Conservation (phyloP, 2,329 filamentous ascomycete genomes). For the Penicillium hordei region DNA sequence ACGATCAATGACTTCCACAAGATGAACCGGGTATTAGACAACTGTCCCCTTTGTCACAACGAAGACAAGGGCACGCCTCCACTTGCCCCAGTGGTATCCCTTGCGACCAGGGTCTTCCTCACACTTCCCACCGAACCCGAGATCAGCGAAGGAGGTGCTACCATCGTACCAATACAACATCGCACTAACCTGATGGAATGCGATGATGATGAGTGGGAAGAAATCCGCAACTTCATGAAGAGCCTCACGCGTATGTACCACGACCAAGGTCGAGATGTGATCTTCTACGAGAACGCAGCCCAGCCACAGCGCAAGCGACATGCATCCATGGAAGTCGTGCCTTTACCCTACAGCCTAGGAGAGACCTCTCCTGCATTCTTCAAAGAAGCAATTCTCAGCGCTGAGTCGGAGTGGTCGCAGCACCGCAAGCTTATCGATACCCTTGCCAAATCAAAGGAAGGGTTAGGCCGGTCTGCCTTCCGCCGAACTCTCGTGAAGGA, state of each 20-base stretch:
- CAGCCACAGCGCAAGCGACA: slow-evolving; percentile 74
- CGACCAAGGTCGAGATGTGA: slow-evolving; percentile 82
- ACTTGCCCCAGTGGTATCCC: slow-evolving; percentile 77
- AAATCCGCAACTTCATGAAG: slow-evolving; percentile 99
- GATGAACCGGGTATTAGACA: slow-evolving; percentile 80
- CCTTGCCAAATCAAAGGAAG: slow-evolving; percentile 54
- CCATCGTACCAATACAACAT: slow-evolving; percentile 87
- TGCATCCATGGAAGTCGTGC: slow-evolving; percentile 80
- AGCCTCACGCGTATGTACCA: slow-evolving; percentile 90
- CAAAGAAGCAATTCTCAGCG: slow-evolving; percentile 82
- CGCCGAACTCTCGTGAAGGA: slow-evolving; percentile 82
- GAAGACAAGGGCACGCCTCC: slow-evolving; percentile 79
- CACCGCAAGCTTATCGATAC: slow-evolving; percentile 96
- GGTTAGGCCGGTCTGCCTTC: slow-evolving; percentile 78
- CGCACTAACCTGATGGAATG: slow-evolving; percentile 90
- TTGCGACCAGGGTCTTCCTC: slow-evolving; percentile 82
- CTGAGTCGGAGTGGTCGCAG: slow-evolving; percentile 93
- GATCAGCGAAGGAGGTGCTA: slow-evolving; percentile 75
- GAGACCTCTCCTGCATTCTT: slow-evolving; percentile 94
- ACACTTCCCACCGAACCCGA: slow-evolving; percentile 90
- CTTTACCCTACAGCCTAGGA: slow-evolving; percentile 86
- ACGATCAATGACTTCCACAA: slow-evolving; percentile 88
- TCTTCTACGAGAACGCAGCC: slow-evolving; percentile 98
- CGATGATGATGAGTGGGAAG: slow-evolving; percentile 99
- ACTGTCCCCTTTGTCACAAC: slow-evolving; percentile 87